Evolutionary conservation across 805 yeast species (phyloP), one percentile per base, ranked within the genome.

Genomic region (Scheffersomyces coipomensis): DNA sequence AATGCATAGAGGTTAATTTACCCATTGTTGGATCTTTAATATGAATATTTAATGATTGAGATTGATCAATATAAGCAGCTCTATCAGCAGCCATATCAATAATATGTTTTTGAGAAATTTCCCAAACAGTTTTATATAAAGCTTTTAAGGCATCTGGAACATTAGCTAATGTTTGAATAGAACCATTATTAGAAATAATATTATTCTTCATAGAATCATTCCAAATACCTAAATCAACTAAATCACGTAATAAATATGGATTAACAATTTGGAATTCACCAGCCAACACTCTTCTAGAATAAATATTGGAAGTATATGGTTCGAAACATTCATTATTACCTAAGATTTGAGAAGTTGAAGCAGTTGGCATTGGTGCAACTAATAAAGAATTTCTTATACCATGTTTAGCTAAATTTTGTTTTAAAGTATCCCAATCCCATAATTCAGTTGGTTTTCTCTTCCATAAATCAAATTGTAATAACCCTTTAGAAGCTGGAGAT

Each of bases 1-100:
- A 93, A 65, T 93, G 99, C 97, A 93, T 93, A 48, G 93, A 81
- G 5, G 98, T 93, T 59, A 93, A 76, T 65, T 93, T 93, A 55
- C 96, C 95, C 91, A 88, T 86, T 2, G 98, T 89, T 44, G 97
- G 97, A 45, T 82, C 83, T 60, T 78, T 80, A 64, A 93, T 74
- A 69, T 88, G 90, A 48, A 93, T 81, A 63, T 91, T 93, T 75
- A 93, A 71, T 34, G 93, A 83, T 71, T 91, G 98, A 21, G 96
- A 88, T 69, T 93, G 99, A 63, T 85, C 93, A 60, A 85, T 81
- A 64, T 73, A 86, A 17, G 88, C 84, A 43, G 88, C 81, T 66
- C 93, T 76, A 55, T 81, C 89, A 42, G 88, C 85, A 46, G 87
- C 81, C 78, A 61, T 62, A 46, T 78, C 83, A 49, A 78, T 78